Evolutionary conservation across 192 early-diverging fungal species (phyloP), one percentile per base, ranked within the genome.

Genomic region (Endogone sp.): DNA sequence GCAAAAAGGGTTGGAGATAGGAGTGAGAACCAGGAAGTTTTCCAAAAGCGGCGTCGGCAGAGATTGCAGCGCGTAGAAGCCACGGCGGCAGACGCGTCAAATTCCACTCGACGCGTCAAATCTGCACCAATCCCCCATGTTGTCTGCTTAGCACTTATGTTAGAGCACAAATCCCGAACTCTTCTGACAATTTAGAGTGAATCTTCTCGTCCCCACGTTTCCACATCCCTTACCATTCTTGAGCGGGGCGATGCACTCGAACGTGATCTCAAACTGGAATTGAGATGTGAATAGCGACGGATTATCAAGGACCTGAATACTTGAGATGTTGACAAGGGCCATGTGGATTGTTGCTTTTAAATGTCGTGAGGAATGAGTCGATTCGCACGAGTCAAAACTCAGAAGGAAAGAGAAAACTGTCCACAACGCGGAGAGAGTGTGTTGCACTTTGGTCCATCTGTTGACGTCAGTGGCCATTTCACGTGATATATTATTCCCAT

Each of bases 211-310:
- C n/a, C n/a, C n/a, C n/a, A n/a, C n/a, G n/a, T n/a, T n/a, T n/a
- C n/a, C n/a, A n/a, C n/a, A n/a, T n/a, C n/a, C 16, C 62, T 69
- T 77, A 96, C 94, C 96, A 75, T 95, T 92, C 67, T 91, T 71
- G 3, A 99, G 83, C 65, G 87, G 86, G 13, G 91, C 84, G 56
- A 94, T 86, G 78, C 96, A 95, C 74, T 99, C 97, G 77, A 99
- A 97, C 8, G 95, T 99, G 58, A 99, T 96, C 79, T 98, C 95
- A 72, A 99, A 93, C 71, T 90, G 81, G 79, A 95, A 97, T 13
- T 88, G 87, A 60, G 84, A 87, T 66, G 86, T 79, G 74, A 97
- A 98, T 56, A 80, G 74, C 65, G 92, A 83, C 60, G 95, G 92
- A 66, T 96, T 96, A 74, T 96, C 88, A 55, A 91, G 76, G 70